These are phyloP conservation scores for Hyaloscypha variabilis DNA, from an alignment of 495 filamentous ascomycete genomes.

Conservation along the genomic window DNA sequence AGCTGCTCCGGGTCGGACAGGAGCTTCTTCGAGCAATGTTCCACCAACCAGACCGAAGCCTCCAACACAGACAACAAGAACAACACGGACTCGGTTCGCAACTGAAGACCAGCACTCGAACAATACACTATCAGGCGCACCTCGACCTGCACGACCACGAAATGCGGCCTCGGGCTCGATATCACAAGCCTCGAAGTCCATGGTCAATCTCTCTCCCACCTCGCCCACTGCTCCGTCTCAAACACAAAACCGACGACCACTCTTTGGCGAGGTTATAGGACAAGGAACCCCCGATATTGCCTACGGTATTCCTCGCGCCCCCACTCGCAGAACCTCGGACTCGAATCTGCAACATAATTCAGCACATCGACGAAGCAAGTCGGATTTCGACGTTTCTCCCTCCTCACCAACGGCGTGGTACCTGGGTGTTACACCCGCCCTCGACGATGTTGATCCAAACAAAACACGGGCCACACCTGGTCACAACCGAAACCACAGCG, in stretches of 20 bases:
- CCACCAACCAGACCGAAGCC: slow-evolving; percentile 15
- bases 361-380: slow-evolving; percentile 44
- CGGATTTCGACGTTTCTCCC: slow-evolving; percentile 47
- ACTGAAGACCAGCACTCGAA: slow-evolving; percentile 46
- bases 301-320: slow-evolving; percentile 48
- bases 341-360: slow-evolving; percentile 41
- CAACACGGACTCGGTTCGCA: slow-evolving; percentile 43
- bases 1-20: slow-evolving; percentile 13
- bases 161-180: slow-evolving; percentile 37
- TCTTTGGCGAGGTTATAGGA: slow-evolving; percentile 56
- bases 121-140: slow-evolving; percentile 55
- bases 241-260: slow-evolving; percentile 37
- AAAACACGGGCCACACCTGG: slow-evolving; percentile 35
- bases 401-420: slow-evolving; percentile 58
- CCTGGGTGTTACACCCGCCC: slow-evolving; percentile 38
- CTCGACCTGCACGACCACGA: slow-evolving; percentile 50
- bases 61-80: slow-evolving; percentile 27
- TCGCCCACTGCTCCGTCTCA: slow-evolving; percentile 29
- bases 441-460: slow-evolving; percentile 36
- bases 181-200: slow-evolving; percentile 46
- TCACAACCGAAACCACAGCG: slow-evolving; percentile 52
- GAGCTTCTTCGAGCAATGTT: slow-evolving; percentile 18
- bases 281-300: slow-evolving; percentile 43
- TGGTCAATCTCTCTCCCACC: slow-evolving; percentile 42
- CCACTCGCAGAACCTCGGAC: slow-evolving; percentile 49